Evolutionary conservation across 768 basidiomycete genomes (phyloP).

Genomic region (Russula emetica): DNA sequence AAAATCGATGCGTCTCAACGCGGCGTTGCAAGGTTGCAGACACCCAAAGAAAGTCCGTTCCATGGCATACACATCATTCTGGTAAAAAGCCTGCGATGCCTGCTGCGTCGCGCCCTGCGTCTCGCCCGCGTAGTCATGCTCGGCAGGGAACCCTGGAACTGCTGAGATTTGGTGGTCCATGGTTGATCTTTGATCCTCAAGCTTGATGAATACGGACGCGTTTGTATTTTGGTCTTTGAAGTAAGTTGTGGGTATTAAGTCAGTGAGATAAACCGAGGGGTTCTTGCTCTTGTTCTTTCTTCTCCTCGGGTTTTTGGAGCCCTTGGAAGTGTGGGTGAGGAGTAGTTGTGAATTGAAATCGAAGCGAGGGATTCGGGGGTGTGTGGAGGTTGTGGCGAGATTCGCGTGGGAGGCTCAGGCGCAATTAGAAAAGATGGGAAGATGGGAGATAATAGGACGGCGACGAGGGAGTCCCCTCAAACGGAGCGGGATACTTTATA

Average conservation of each 20-base stretch:
- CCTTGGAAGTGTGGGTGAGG: not conserved
- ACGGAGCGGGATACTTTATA: slow-evolving; percentile 4
- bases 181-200: not conserved
- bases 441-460: not conserved
- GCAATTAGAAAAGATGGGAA: not conserved
- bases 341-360: not conserved
- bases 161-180: not conserved
- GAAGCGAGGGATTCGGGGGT: not conserved
- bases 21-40: slow-evolving; percentile 15
- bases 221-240: not conserved
- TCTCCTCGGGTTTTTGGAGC: not conserved
- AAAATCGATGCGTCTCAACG: slow-evolving; percentile 22
- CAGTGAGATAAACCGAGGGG: not conserved
- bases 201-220: not conserved
- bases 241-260: not conserved
- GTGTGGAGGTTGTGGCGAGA: slow-evolving; percentile 12
- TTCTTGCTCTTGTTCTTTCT: not conserved
- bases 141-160: not conserved
- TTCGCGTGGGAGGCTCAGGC: not conserved
- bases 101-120: slow-evolving; percentile 26
- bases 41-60: slow-evolving; percentile 23
- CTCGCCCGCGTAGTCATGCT: slow-evolving; percentile 15
- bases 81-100: slow-evolving; percentile 16
- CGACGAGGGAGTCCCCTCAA: no score
- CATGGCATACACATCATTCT: slow-evolving; percentile 8